Evolutionary conservation across 805 yeast species (phyloP).

Genomic region (Ogataea pini): DNA sequence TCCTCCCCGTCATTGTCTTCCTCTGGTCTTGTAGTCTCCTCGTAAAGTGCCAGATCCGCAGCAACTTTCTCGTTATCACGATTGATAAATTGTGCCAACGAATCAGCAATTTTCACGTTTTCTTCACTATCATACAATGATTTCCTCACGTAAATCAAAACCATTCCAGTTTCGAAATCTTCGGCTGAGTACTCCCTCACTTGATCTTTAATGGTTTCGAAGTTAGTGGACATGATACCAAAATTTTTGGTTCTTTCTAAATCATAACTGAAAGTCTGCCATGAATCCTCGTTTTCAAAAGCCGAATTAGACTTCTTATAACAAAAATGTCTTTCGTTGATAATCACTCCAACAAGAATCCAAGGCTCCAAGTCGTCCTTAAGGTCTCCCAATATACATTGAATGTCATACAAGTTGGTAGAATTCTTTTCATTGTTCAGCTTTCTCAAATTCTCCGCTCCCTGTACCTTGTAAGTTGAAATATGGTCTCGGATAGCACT

Average conservation of each 20-base stretch:
- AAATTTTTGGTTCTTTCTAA: conserved; percentile 31
- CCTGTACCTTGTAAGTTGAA: conserved; percentile 6
- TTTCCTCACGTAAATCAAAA: conserved; percentile 36
- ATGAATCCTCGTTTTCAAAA: conserved; percentile 19
- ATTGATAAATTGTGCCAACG: conserved; percentile 33
- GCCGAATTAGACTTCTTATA: conserved; percentile 23
- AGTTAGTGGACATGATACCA: conserved; percentile 20
- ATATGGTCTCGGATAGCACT: conserved; percentile 17
- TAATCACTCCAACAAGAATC: conserved; percentile 39
- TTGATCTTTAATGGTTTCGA: conserved; percentile 29
- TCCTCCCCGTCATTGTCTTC: conserved; percentile 15
- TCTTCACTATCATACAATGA: conserved; percentile 23
- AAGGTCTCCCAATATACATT: conserved; percentile 25
- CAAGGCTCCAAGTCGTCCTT: conserved; percentile 37
- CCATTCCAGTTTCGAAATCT: conserved; percentile 34
- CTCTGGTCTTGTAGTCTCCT: conserved; percentile 6
- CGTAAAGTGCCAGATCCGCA: conserved; percentile 17
- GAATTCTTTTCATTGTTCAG: conserved; percentile 18
- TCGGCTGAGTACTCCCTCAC: conserved; percentile 23
- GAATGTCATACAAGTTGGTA: conserved; percentile 31
- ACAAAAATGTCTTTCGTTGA: conserved; percentile 35
- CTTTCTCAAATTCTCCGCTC: conserved; percentile 18
- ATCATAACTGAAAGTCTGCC: conserved; percentile 36
- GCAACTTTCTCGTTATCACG: conserved; percentile 33
- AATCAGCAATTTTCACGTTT: conserved; percentile 21